phyloP scores from a whole-genome alignment of 495 filamentous ascomycete species.

The Xylaria curta region DNA sequence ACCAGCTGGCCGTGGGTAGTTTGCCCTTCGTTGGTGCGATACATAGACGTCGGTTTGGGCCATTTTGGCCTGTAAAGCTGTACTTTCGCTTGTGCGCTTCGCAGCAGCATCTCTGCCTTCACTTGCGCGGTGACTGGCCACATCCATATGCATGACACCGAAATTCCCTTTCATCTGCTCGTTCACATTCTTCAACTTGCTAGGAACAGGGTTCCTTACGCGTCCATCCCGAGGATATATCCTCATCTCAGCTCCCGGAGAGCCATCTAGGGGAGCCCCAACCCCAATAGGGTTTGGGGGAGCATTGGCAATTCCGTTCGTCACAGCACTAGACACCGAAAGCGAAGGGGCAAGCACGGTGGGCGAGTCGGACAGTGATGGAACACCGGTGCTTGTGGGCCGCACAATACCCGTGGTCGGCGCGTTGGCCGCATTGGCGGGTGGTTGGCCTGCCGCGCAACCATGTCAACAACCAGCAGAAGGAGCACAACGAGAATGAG shows the following conservation, averaged over 20 bases:
- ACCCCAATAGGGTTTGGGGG: conserved; percentile 32
- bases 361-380: conserved; percentile 35
- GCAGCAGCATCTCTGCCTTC: conserved; percentile 57
- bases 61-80: conserved; percentile 56
- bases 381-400: conserved; percentile 27
- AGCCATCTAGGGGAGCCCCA: conserved; percentile 35
- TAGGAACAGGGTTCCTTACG: conserved; percentile 63
- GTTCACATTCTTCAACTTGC: conserved; percentile 63
- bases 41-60: conserved; percentile 59
- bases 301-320: conserved; percentile 32
- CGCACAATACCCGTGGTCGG: conserved; percentile 27
- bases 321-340: conserved; percentile 29
- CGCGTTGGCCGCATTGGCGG: conserved; percentile 42
- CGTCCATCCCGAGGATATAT: conserved; percentile 55
- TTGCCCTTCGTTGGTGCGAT: conserved; percentile 52
- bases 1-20: conserved; percentile 42
- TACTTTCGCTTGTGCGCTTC: conserved; percentile 63
- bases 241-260: conserved; percentile 37
- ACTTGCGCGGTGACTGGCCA: conserved; percentile 51
- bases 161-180: conserved; percentile 64
- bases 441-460: conserved; percentile 37
- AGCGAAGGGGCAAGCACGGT: conserved; percentile 31
- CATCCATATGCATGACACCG: conserved; percentile 63
- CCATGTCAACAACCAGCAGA: conserved; percentile 28
- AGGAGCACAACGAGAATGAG: conserved; percentile 7